A percentile compares a stretch with the other conserved stretches of the same genome.
Conservation (phyloP, 768 basidiomycete species). For the Termitomyces heimii region DNA sequence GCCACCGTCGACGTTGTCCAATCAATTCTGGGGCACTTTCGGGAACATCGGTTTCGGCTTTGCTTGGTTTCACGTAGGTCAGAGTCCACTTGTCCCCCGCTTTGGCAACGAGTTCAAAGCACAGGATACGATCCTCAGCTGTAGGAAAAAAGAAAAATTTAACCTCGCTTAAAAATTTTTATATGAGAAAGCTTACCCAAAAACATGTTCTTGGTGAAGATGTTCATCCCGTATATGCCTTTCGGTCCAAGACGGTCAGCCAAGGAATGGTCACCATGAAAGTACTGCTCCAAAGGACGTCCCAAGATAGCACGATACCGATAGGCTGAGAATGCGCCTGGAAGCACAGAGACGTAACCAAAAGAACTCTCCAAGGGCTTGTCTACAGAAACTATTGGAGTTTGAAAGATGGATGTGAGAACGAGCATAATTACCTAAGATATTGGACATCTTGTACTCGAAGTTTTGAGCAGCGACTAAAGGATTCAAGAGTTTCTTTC, state of each 20-base stretch:
- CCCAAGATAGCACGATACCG: slow-evolving; percentile 91
- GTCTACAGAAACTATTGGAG: slow-evolving; percentile 34
- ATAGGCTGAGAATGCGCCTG: slow-evolving; percentile 96
- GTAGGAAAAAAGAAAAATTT: neutral
- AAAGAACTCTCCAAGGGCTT: slow-evolving; percentile 95
- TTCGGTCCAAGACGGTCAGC: slow-evolving; percentile 90
- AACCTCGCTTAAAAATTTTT: neutral
- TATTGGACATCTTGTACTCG: slow-evolving; percentile 98
- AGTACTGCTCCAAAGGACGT: slow-evolving; percentile 79
- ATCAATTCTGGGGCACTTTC: slow-evolving; percentile 90
- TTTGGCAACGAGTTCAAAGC: slow-evolving; percentile 96
- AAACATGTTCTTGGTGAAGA: slow-evolving; percentile 89
- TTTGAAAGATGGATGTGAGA: neutral
- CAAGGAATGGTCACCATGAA: slow-evolving; percentile 84
- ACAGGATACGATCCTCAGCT: slow-evolving; percentile 95
- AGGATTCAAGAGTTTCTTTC: slow-evolving; percentile 87
- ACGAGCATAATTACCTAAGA: slow-evolving; percentile 50
- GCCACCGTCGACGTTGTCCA: slow-evolving; percentile 92
- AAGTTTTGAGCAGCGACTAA: slow-evolving; percentile 95
- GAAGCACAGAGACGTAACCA: slow-evolving; percentile 92
- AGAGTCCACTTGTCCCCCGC: slow-evolving; percentile 82
- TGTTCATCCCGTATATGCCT: slow-evolving; percentile 95
- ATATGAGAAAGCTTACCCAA: slow-evolving; percentile 23
- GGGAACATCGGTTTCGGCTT: slow-evolving; percentile 95
- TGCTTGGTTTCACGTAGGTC: slow-evolving; percentile 88